Evolutionary conservation across 1,284 basidiomycete species (phyloP).

Genomic region (Clitocybe nebularis): DNA sequence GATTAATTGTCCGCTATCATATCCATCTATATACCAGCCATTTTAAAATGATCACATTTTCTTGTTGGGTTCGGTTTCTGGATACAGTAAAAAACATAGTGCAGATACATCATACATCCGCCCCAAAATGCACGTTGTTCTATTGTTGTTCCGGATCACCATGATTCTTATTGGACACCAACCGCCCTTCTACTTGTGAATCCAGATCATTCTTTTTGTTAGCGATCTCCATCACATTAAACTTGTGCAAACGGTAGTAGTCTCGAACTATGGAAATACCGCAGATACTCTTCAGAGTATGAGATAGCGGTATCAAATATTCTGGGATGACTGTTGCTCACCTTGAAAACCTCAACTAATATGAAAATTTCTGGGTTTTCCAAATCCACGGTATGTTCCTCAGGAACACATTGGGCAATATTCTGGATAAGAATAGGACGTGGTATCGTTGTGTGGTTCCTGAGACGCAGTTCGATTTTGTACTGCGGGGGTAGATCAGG

Average conservation of each 20-base stretch:
- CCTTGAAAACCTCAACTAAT: conserved; percentile 80
- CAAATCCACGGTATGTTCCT: conserved; percentile 61
- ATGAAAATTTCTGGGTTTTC: conserved; percentile 66
- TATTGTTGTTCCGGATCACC: too few species aligned
- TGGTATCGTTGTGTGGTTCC: conserved; percentile 67
- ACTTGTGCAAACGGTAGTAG: conserved; percentile 43
- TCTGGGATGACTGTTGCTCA: conserved; percentile 24
- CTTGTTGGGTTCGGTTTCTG: too few species aligned
- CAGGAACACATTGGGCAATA: conserved; percentile 66
- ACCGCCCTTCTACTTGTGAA: not conserved
- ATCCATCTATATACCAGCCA: too few species aligned
- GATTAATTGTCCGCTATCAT: too few species aligned
- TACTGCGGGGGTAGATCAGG: conserved; percentile 43
- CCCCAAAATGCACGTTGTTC: too few species aligned
- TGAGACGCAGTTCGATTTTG: conserved; percentile 70
- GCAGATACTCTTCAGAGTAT: conserved; percentile 1
- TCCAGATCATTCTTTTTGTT: conserved; percentile 22
- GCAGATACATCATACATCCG: too few species aligned
- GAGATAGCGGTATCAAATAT: not conserved
- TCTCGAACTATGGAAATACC: conserved; percentile 2
- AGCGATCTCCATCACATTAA: conserved; percentile 56
- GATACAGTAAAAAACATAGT: too few species aligned
- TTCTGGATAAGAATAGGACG: conserved; percentile 58
- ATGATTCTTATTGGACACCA: too few species aligned
- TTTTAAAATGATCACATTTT: too few species aligned